phyloP scores from a whole-genome alignment of 192 early-diverging fungal species.

The Kappamyces sp. region DNA sequence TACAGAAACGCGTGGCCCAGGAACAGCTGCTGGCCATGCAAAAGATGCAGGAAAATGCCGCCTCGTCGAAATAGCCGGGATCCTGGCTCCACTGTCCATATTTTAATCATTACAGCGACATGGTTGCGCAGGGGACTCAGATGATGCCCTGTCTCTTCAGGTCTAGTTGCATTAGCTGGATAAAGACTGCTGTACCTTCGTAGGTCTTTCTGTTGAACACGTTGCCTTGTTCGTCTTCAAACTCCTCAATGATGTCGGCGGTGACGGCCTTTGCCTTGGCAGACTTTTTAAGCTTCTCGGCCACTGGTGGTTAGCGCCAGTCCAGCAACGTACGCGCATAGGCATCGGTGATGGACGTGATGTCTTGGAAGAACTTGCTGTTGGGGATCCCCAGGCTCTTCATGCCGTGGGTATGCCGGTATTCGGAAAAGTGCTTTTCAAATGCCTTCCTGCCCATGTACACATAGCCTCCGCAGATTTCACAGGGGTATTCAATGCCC shows the following conservation, averaged over 20 bases:
- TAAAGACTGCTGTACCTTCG: slow-evolving; percentile 31
- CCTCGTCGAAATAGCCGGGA: too few relatives aligned
- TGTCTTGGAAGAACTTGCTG: slow-evolving; percentile 84
- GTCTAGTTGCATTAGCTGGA: slow-evolving; percentile 21
- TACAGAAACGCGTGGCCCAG: too few relatives aligned
- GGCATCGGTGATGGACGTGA: slow-evolving; percentile 85
- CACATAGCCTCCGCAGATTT: slow-evolving; percentile 92
- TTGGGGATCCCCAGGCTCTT: slow-evolving; percentile 87
- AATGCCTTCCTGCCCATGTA: slow-evolving; percentile 97
- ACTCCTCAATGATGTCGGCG: slow-evolving; percentile 82
- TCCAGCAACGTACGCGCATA: slow-evolving; percentile 60
- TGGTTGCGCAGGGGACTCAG: slow-evolving; percentile 1
- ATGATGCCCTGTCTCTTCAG: slow-evolving; percentile 36
- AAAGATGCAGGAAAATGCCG: too few relatives aligned
- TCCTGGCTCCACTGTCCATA: too few relatives aligned
- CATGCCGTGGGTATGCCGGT: slow-evolving; percentile 93
- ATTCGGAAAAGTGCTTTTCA: slow-evolving; percentile 93
- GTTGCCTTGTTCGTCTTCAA: slow-evolving; percentile 69
- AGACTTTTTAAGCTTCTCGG: slow-evolving; percentile 74
- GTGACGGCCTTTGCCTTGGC: slow-evolving; percentile 61
- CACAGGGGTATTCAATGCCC: slow-evolving; percentile 89
- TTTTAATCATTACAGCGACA: too few relatives aligned
- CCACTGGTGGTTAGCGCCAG: slow-evolving; percentile 44
- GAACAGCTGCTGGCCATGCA: too few relatives aligned
- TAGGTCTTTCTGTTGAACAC: slow-evolving; percentile 61